Percentiles rank a stretch among this genome's conserved stretches.
phyloP scores from a whole-genome alignment of 2,329 filamentous ascomycete genomes.

The Macroventuria anomochaeta region DNA sequence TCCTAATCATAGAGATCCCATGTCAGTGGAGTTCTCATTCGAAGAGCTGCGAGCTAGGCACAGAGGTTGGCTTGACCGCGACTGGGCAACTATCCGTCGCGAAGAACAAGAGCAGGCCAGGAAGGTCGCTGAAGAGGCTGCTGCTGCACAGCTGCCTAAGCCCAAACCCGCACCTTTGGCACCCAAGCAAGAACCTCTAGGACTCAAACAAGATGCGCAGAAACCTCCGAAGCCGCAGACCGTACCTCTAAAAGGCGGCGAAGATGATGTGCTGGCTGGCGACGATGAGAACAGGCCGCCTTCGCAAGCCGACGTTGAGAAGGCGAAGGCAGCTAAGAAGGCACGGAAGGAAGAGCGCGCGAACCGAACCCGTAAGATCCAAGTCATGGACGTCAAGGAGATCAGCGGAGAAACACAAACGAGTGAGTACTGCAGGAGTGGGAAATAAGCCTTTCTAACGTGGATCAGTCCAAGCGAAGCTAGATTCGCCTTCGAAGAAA shows the following conservation, averaged over 20 bases:
- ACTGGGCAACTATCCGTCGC: constrained; percentile 56
- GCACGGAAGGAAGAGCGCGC: constrained; percentile 57
- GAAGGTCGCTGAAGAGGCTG: constrained; percentile 28
- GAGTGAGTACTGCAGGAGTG: constrained; percentile 62
- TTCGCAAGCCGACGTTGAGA: constrained; percentile 58
- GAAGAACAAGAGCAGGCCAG: constrained; percentile 37
- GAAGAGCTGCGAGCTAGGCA: constrained; percentile 86
- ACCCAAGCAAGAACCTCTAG: constrained; percentile 16
- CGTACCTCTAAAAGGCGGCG: constrained; percentile 44
- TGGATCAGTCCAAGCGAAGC: constrained; percentile 80
- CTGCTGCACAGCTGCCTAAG: constrained; percentile 16
- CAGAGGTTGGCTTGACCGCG: constrained; percentile 68
- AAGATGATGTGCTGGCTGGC: constrained; percentile 37
- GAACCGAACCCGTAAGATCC: constrained; percentile 65
- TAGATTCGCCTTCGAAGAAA: constrained; percentile 85
- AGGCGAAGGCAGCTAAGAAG: constrained; percentile 61
- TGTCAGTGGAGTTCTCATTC: constrained; percentile 79
- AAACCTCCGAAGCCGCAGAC: constrained; percentile 31
- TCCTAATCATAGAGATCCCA: constrained; percentile 71
- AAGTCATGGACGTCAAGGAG: constrained; percentile 70
- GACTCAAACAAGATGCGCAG: constrained; percentile 24
- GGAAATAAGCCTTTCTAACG: constrained; percentile 22
- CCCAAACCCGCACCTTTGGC: constrained; percentile 16
- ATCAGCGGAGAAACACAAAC: constrained; percentile 88
- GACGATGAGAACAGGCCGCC: constrained; percentile 59